These are phyloP conservation scores for Mikania micrantha DNA, from an alignment of 129 eudicot genomes.

Conservation along the genomic window DNA sequence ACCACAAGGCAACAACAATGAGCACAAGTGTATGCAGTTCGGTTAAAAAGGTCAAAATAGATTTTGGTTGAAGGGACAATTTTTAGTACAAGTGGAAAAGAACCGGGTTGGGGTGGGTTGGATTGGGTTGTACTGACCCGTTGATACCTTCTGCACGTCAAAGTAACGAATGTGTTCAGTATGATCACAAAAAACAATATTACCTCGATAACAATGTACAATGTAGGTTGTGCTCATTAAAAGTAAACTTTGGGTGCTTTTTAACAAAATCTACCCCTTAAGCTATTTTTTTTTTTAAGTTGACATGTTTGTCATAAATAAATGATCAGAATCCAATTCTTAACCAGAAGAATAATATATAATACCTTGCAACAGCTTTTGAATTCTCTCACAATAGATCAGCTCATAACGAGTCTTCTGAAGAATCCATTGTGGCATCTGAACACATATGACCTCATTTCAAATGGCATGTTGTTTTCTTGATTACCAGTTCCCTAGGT, in stretches of 20 bases:
- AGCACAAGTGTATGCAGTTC: neutral
- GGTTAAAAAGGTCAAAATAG: neutral
- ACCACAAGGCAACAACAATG: slow-evolving; percentile 1
- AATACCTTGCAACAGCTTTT: slow-evolving; percentile 14
- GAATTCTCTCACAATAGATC: slow-evolving; percentile 7
- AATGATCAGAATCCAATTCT: neutral
- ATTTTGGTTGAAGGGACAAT: neutral
- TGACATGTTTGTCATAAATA: neutral
- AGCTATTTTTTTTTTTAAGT: neutral
- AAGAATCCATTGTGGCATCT: neutral
- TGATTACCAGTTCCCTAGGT: slow-evolving; percentile 4
- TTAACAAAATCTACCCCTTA: neutral
- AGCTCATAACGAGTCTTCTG: neutral
- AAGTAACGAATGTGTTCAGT: neutral
- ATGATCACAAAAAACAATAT: neutral
- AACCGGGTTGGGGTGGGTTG: too few relatives aligned
- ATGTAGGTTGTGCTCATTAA: neutral
- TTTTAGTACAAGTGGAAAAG: neutral
- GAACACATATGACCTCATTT: slow-evolving; percentile 7
- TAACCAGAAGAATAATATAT: neutral
- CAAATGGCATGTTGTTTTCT: slow-evolving; percentile 12
- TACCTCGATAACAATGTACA: neutral
- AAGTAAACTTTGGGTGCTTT: neutral
- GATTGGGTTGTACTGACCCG: neutral
- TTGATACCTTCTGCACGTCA: neutral